Evolutionary conservation across 371 early-diverging fungal genomes (phyloP).

Genomic region (Fennellomyces sp.): DNA sequence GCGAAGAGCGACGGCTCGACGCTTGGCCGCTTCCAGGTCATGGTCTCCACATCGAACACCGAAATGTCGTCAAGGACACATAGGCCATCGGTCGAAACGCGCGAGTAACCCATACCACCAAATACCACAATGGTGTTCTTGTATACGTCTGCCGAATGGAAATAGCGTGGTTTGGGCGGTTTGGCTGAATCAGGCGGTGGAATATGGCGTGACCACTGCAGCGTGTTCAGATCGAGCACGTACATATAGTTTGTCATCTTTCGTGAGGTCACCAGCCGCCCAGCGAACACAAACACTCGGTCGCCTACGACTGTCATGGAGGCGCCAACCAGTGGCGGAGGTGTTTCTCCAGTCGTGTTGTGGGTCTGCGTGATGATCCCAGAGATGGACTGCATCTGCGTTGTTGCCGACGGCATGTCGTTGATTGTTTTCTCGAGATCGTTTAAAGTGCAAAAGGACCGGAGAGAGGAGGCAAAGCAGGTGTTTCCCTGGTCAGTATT

Average conservation of each 20-base stretch:
- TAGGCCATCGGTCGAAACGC: slow-evolving; percentile 39
- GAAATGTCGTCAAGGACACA: slow-evolving; percentile 75
- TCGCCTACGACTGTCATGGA: slow-evolving; percentile 73
- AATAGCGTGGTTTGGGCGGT: slow-evolving; percentile 70
- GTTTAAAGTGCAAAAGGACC: not conserved
- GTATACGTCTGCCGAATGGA: slow-evolving; percentile 75
- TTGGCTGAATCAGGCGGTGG: slow-evolving; percentile 41
- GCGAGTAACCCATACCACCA: slow-evolving; percentile 65
- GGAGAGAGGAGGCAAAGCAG: no score
- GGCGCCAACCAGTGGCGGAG: slow-evolving; percentile 79
- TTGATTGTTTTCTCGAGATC: not conserved
- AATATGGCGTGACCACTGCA: slow-evolving; percentile 63
- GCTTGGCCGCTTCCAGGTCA: slow-evolving; percentile 61
- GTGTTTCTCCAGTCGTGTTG: slow-evolving; percentile 74
- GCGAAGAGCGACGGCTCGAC: slow-evolving; percentile 53
- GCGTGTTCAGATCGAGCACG: slow-evolving; percentile 64
- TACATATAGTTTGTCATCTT: slow-evolving; percentile 77
- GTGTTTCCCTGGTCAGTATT: no score
- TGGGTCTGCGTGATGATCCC: slow-evolving; percentile 66
- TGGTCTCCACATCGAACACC: slow-evolving; percentile 66
- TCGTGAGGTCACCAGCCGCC: slow-evolving; percentile 67
- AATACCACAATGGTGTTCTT: slow-evolving; percentile 48
- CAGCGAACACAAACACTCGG: slow-evolving; percentile 76
- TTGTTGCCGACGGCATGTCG: slow-evolving; percentile 20
- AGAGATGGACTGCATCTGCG: slow-evolving; percentile 58